A percentile compares a stretch with the other conserved stretches of the same genome.
These are phyloP conservation scores for Pseudocercospora cruenta DNA, from an alignment of 2,329 filamentous ascomycete genomes.

Conservation along the genomic window DNA sequence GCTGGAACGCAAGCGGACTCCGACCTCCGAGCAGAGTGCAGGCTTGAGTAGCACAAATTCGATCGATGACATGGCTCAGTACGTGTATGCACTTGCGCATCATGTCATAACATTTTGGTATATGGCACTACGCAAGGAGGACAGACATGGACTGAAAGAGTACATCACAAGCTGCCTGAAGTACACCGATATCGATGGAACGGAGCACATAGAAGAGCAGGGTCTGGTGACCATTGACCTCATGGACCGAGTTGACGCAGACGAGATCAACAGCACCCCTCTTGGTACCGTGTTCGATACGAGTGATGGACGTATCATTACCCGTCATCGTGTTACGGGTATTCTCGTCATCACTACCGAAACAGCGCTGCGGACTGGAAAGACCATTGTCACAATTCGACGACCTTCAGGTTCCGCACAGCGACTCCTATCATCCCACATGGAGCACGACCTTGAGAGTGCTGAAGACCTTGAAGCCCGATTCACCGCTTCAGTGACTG, in stretches of 20 bases:
- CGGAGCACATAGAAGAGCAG: conserved; percentile 82
- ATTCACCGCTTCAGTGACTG: conserved; percentile 29
- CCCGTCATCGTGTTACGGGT: conserved; percentile 72
- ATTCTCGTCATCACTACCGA: conserved; percentile 75
- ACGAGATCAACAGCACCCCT: conserved; percentile 69
- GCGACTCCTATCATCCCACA: conserved; percentile 25
- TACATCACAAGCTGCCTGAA: conserved; percentile 87
- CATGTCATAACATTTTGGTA: conserved; percentile 99
- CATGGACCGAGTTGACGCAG: conserved; percentile 40
- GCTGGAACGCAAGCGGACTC: conserved; percentile 31
- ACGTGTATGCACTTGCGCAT: conserved; percentile 90
- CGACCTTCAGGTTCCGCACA: conserved; percentile 37
- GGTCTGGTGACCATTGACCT: conserved; percentile 92
- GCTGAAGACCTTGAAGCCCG: conserved; percentile 17
- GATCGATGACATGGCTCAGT: conserved; percentile 51
- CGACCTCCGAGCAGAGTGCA: conserved; percentile 34
- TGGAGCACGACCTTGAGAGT: conserved; percentile 20
- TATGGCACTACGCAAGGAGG: conserved; percentile 79
- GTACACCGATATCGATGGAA: conserved; percentile 75
- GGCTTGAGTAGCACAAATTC: conserved; percentile 27
- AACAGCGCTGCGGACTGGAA: conserved; percentile 57
- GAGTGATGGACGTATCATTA: conserved; percentile 67
- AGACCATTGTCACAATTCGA: conserved; percentile 38
- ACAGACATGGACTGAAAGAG: conserved; percentile 79
- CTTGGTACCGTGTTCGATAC: conserved; percentile 61